A percentile compares a stretch with the other conserved stretches of the same genome.
phyloP scores from a whole-genome alignment of 2,329 filamentous ascomycete genomes.

The Fusarium heterosporum region DNA sequence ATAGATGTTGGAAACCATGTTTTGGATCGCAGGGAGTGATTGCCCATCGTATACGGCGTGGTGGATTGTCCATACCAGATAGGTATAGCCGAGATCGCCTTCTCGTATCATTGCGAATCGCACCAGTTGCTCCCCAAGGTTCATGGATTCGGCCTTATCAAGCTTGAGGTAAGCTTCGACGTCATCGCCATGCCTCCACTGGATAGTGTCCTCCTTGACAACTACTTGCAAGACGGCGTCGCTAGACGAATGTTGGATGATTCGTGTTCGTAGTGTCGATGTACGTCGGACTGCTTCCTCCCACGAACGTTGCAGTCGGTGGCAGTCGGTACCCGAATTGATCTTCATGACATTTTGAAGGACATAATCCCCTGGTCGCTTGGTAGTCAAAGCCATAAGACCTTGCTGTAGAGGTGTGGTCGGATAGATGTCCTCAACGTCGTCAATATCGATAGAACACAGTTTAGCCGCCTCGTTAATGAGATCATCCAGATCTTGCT shows the following conservation, averaged over 20 bases:
- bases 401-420: conserved; percentile 17
- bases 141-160: neutral
- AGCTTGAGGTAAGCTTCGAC: neutral
- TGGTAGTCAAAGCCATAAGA: conserved; percentile 4
- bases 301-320: conserved; percentile 3
- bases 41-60: conserved; percentile 11
- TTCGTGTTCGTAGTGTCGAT: conserved; percentile 12
- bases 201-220: neutral
- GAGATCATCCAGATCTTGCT: neutral
- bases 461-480: neutral
- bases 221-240: neutral
- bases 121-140: neutral
- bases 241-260: conserved; percentile 7
- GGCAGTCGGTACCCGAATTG: neutral
- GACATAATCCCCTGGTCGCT: conserved; percentile 6
- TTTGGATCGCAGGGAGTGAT: conserved; percentile 18
- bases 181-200: neutral
- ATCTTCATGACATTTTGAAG: conserved; percentile 1
- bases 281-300: neutral
- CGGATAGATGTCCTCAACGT: conserved; percentile 8
- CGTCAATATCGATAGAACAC: neutral
- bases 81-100: neutral
- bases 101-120: conserved; percentile 5
- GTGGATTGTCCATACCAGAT: conserved; percentile 8
- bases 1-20: conserved; percentile 9